Conservation (phyloP, 305 asterid genomes). For the Fraxinus platypoda region DNA sequence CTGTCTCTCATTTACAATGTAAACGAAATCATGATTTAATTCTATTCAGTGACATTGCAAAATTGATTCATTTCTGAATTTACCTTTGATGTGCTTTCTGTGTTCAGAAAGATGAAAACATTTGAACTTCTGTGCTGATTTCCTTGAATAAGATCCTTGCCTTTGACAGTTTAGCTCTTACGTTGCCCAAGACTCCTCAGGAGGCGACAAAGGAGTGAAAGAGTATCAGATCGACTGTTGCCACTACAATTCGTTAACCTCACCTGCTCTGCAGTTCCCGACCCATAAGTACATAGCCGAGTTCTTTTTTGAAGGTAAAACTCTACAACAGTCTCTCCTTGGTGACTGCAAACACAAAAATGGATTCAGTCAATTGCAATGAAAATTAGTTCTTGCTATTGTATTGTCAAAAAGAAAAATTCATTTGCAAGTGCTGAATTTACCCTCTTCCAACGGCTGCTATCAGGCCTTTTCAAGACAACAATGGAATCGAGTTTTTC, state of each 20-base stretch:
- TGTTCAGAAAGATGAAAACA: neutral
- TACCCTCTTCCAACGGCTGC: conserved; percentile 74
- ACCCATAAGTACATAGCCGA: conserved; percentile 66
- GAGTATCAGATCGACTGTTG: conserved; percentile 11
- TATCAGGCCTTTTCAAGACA: conserved; percentile 67
- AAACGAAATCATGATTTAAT: conserved; percentile 9
- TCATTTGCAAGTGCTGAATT: neutral
- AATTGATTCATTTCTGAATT: conserved; percentile 18
- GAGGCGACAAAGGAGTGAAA: neutral
- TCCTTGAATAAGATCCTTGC: conserved; percentile 14
- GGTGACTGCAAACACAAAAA: conserved; percentile 64
- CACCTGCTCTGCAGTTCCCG: conserved; percentile 71
- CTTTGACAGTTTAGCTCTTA: conserved; percentile 10
- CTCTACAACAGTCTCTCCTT: conserved; percentile 86
- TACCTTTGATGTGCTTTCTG: conserved; percentile 7
- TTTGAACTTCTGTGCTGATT: conserved; percentile 6
- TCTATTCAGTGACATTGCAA: conserved; percentile 5
- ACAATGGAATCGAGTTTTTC: conserved; percentile 49
- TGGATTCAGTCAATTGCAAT: neutral
- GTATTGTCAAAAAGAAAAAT: neutral
- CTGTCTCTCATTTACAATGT: conserved; percentile 30
- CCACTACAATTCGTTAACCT: conserved; percentile 49
- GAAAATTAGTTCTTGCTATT: neutral
- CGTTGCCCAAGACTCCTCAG: neutral
- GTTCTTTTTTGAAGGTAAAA: conserved; percentile 57